Evolutionary conservation across 495 filamentous ascomycete species (phyloP), one percentile per base, ranked within the genome.

Genomic region (Xylaria telfairii): DNA sequence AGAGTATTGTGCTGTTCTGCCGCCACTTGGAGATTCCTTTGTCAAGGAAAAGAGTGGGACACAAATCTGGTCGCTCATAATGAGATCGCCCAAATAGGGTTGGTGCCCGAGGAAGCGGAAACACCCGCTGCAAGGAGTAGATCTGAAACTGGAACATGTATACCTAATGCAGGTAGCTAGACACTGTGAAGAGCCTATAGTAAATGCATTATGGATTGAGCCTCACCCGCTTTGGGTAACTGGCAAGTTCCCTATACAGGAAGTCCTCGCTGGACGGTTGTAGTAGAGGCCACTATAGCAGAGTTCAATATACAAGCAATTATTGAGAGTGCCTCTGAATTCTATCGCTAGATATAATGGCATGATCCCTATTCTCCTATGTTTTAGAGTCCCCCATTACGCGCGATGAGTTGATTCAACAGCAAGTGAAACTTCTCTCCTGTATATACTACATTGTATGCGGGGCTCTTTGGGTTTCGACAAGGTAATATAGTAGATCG

Each of bases 81-180:
- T n/a, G 12, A 39, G 13, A 26, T 39, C 10, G 13, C 59, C 37
- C 21, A 42, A 37, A 59, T 62, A 13, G 59, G 34, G 24, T 42
- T 62, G 21, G 59, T 17, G 34, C 13, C 34, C 13, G 37, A 37
- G 59, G 37, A 59, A 41, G 59, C 59, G 59, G 59, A 42, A 37
- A 62, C 34, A 62, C 21, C 59, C 59, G 59, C 7, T 62, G 10
- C 37, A 12, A 21, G 32, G 21, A 24, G 19, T 57, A 32, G 5
- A 32, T 17, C 51, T 19, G 15, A 26, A 26, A 26, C 21, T 51
- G 5, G 39, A 37, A 42, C n/a, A 8, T 46, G 4, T 19, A 46
- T 15, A 5, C 4, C 42, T 17, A n/a, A n/a, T n/a, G n/a, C n/a
- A n/a, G n/a, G n/a, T n/a, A 21, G 46, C 46, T 26, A 24, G 47